phyloP scores from a whole-genome alignment of 208 protist genomes.

The Crithidia thermophila region DNA sequence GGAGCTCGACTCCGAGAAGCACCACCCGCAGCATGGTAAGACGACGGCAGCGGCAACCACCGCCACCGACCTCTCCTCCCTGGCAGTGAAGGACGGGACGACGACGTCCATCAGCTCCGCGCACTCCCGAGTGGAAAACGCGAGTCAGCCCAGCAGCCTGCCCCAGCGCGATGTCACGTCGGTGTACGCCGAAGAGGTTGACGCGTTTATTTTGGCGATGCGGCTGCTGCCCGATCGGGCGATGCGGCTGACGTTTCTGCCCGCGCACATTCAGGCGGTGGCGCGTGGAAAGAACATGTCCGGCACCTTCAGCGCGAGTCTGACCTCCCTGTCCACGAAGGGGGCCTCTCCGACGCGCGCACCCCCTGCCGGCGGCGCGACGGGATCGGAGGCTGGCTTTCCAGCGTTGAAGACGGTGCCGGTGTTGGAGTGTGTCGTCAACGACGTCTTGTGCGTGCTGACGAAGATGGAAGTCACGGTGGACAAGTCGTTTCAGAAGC shows the following conservation, averaged over 20 bases:
- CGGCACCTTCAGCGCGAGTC: not conserved
- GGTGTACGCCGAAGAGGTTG: constrained; percentile 5
- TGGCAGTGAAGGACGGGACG: constrained; percentile 16
- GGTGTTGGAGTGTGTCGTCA: constrained; percentile 67
- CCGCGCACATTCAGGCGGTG: constrained; percentile 25
- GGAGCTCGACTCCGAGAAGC: constrained; percentile 6
- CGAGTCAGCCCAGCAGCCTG: not conserved
- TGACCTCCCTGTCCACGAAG: not conserved
- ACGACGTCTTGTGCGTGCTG: constrained; percentile 64
- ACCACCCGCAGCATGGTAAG: too few species aligned
- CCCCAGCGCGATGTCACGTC: not conserved
- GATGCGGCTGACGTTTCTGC: constrained; percentile 64
- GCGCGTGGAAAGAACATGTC: not conserved
- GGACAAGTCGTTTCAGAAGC: constrained; percentile 4
- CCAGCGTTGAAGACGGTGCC: constrained; percentile 34
- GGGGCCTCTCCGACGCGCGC: not conserved
- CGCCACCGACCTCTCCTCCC: constrained; percentile 25
- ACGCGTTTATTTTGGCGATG: constrained; percentile 44
- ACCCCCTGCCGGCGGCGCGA: not conserved
- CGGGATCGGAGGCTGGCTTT: not conserved
- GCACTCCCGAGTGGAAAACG: not conserved
- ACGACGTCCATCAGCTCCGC: not conserved
- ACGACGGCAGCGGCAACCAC: too few species aligned
- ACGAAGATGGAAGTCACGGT: constrained; percentile 35
- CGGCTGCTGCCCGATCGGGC: constrained; percentile 40